phyloP scores from a whole-genome alignment of 2,329 filamentous ascomycete genomes.

The Elsinoe ampelina region DNA sequence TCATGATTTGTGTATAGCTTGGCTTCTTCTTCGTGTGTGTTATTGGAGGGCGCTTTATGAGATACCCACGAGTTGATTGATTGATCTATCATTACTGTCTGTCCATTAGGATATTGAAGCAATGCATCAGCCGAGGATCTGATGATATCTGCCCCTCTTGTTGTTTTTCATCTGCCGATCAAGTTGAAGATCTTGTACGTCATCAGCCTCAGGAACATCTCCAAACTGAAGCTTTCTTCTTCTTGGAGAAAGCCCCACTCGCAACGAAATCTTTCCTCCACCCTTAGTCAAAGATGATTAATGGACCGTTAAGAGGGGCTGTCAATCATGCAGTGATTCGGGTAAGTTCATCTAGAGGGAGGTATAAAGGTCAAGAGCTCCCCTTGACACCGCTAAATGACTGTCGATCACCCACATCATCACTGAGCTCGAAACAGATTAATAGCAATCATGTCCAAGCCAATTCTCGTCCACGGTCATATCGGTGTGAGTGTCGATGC shows the following conservation, averaged over 20 bases:
- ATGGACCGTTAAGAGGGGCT: not conserved
- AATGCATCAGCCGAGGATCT: too few species aligned
- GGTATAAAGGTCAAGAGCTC: slow-evolving; percentile 1
- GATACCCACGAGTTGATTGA: not conserved
- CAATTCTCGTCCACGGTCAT: slow-evolving; percentile 16
- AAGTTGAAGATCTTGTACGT: not conserved
- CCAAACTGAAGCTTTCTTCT: not conserved
- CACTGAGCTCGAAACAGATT: not conserved
- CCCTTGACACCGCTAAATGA: not conserved
- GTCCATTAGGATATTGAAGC: not conserved
- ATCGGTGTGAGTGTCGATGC: slow-evolving; percentile 3
- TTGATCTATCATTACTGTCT: not conserved
- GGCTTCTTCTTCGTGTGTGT: not conserved
- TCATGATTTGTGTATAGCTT: not conserved
- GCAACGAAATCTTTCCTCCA: not conserved
- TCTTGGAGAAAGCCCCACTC: not conserved
- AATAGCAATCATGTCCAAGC: slow-evolving; percentile 17
- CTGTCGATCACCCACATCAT: not conserved
- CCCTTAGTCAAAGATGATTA: not conserved
- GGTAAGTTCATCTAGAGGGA: not conserved
- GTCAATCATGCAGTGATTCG: not conserved
- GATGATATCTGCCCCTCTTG: not conserved
- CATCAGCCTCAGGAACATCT: slow-evolving; percentile 1
- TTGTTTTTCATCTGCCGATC: not conserved
- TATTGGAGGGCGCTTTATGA: not conserved